phyloP scores from a whole-genome alignment of 139 green algal species.

The Chlorella sp. region DNA sequence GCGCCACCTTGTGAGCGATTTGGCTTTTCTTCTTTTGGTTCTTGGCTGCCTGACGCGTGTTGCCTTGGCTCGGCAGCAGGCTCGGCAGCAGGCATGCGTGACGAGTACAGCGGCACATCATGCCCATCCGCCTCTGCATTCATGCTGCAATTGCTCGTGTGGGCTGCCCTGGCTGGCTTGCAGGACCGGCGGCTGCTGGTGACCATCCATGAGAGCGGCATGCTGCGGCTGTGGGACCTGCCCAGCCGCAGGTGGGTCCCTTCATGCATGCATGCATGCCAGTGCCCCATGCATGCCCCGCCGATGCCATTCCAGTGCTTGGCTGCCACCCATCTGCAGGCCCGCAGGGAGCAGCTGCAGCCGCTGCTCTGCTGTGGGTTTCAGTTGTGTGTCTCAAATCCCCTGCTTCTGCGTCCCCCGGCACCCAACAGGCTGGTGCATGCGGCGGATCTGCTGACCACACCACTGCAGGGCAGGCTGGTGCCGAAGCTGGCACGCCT shows the following conservation, averaged over 20 bases:
- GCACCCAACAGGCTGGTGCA: slow-evolving; percentile 22
- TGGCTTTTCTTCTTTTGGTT: too few relatives aligned
- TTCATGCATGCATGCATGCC: not conserved
- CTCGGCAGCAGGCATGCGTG: too few relatives aligned
- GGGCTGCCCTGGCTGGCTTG: not conserved
- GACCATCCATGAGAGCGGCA: slow-evolving; percentile 26
- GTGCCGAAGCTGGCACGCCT: slow-evolving; percentile 13
- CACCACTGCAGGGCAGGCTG: not conserved
- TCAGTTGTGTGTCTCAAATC: too few relatives aligned
- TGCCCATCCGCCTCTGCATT: too few relatives aligned
- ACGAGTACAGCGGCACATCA: too few relatives aligned
- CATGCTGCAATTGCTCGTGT: too few relatives aligned
- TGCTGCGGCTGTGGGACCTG: slow-evolving; percentile 67
- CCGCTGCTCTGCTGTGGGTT: too few relatives aligned
- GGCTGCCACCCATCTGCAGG: too few relatives aligned
- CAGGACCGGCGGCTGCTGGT: slow-evolving; percentile 21
- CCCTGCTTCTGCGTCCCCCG: not conserved
- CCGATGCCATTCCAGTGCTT: too few relatives aligned
- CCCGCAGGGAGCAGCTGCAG: too few relatives aligned
- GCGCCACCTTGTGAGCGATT: not conserved
- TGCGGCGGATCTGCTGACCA: slow-evolving; percentile 19
- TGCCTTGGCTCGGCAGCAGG: too few relatives aligned
- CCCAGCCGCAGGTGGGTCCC: slow-evolving; percentile 5
- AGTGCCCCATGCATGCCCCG: not conserved
- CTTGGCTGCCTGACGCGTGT: not conserved